phyloP scores from a whole-genome alignment of 495 filamentous ascomycete genomes.

The Durotheca rogersii region DNA sequence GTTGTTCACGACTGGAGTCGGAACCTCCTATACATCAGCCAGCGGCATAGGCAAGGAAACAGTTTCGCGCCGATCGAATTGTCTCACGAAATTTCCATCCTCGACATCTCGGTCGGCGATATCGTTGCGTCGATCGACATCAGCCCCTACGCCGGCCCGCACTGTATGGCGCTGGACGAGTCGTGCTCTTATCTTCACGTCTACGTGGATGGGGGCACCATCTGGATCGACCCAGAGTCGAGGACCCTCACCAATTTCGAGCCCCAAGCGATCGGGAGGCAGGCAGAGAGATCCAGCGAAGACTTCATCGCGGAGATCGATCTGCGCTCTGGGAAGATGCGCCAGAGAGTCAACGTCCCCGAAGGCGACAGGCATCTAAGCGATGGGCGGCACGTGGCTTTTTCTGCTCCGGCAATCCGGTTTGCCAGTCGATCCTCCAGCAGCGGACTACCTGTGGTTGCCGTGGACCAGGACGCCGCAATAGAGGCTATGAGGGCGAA shows the following conservation, averaged over 20 bases:
- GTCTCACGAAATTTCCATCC: conserved; percentile 22
- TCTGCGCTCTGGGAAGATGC: conserved; percentile 30
- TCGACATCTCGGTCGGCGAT: conserved; percentile 21
- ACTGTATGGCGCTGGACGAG: conserved; percentile 27
- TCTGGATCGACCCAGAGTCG: conserved; percentile 26
- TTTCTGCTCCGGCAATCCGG: conserved; percentile 28
- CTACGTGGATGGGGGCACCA: conserved; percentile 23
- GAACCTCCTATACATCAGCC: conserved; percentile 27
- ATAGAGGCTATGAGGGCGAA: conserved; percentile 22
- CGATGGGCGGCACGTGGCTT: conserved; percentile 27
- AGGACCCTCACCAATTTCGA: conserved; percentile 27
- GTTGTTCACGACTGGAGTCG: conserved; percentile 30
- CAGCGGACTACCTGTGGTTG: conserved; percentile 24
- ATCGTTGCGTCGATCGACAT: conserved; percentile 26
- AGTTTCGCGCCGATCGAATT: conserved; percentile 26
- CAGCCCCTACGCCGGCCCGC: conserved; percentile 24
- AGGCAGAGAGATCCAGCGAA: conserved; percentile 16
- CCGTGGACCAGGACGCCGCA: conserved; percentile 22
- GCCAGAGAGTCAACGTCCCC: conserved; percentile 28
- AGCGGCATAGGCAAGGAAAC: conserved; percentile 28
- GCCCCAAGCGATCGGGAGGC: conserved; percentile 10
- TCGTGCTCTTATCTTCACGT: conserved; percentile 27
- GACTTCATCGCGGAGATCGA: conserved; percentile 31
- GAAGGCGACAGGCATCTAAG: conserved; percentile 22
- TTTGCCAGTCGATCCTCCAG: conserved; percentile 31